A percentile compares a stretch with the other conserved stretches of the same genome.
Conservation (phyloP, 2,329 filamentous ascomycete genomes). For the Aspergillus vadensis region DNA sequence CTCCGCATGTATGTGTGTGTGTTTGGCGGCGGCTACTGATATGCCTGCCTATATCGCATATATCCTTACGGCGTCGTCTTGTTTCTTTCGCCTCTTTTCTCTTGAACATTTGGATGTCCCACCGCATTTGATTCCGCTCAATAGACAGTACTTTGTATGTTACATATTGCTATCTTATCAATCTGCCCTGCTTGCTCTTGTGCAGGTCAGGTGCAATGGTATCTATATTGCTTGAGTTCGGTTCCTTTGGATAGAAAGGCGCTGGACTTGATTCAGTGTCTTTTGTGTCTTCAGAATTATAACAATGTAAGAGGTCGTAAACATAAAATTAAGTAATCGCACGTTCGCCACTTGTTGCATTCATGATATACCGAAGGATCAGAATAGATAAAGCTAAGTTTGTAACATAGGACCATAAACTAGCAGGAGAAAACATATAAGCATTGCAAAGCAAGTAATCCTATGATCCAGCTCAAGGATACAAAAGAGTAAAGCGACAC, state of each 20-base stretch:
- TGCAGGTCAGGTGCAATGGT: not conserved
- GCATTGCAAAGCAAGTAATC: constrained; percentile 21
- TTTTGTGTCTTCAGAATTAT: too few species aligned
- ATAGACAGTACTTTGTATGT: constrained; percentile 20
- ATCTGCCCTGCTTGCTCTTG: not conserved
- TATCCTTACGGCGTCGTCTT: not conserved
- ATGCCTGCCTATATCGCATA: constrained; percentile 9
- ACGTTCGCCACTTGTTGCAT: too few species aligned
- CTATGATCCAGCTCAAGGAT: constrained; percentile 23
- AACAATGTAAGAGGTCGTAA: too few species aligned
- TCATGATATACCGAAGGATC: too few species aligned
- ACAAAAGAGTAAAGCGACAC: constrained; percentile 12
- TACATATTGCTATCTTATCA: constrained; percentile 1
- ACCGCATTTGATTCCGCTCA: not conserved
- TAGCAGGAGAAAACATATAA: constrained; percentile 16
- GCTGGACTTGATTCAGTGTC: too few species aligned
- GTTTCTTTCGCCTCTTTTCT: constrained; percentile 3
- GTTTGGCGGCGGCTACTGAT: not conserved
- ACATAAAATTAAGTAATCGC: too few species aligned
- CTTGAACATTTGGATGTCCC: not conserved
- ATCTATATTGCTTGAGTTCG: not conserved
- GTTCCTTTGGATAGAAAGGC: too few species aligned
- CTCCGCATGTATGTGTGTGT: constrained; percentile 14
- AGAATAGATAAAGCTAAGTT: too few species aligned
- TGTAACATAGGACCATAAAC: not conserved